Base-by-base conservation (phyloP, 2,329 filamentous ascomycete species). In the Alternaria ethzedia region DNA sequence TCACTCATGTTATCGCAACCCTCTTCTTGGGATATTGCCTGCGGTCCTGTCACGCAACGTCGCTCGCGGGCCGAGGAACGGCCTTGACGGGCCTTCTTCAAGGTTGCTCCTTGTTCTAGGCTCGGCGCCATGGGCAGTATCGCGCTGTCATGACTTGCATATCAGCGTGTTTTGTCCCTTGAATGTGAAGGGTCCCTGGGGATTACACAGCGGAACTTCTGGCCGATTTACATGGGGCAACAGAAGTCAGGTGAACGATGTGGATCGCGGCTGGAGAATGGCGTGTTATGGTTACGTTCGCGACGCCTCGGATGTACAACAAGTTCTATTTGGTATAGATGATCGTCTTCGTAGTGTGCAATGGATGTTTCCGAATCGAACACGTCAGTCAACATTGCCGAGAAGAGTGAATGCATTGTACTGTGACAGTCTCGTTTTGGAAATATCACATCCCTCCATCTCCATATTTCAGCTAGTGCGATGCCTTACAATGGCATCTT, bases 1-100 rank as follows among this genome's bases (percentile, higher is more conserved):
- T 41, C 49, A 41, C 36, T 30, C 36, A 21, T 41, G 17, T 23
- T 36, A 25, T 41, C 49, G 49, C 12, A 41, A 36, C 21, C n/a
- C 30, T 52, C 49, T 21, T 52, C 49, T 65, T 59, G 57, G 57
- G 52, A 41, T 36, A 41, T 25, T 52, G 49, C 30, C 49, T 52
- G 49, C 17, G 43, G 21, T 50, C 54, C 47, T 59, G 63, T 68
- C 56, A 60, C 54, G 57, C 63, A 54, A 59, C 67, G 44, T 59
- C 23, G 45, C 30, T 55, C 23, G 45, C 26, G 25, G 45, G 17
- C 45, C 63, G 55, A 62, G 11, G 46, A 56, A 49, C 44, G 30
- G 23, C 28, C 25, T 17, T 55, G 43, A 59, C 55, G 50, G 30
- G 43, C 59, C 45, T 49, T 50, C 56, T 50, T 21, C 56, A 43